These are phyloP conservation scores for Pilobolus umbonatus DNA, from an alignment of 192 early-diverging fungal genomes.

Conservation along the genomic window DNA sequence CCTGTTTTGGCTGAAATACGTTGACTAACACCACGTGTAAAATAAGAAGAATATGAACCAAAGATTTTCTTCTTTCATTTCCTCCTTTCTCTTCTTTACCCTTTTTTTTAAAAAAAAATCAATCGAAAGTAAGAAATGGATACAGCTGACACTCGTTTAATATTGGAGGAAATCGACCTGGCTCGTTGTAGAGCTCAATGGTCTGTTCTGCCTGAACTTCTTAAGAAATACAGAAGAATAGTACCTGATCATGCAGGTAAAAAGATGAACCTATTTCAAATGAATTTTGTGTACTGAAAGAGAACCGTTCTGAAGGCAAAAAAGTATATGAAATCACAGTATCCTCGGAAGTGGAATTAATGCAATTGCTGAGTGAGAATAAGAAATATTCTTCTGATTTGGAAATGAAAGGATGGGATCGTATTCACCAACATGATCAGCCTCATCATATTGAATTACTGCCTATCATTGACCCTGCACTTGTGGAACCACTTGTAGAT, in stretches of 20 bases:
- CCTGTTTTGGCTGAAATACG: conserved; percentile 13
- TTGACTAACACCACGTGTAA: conserved; percentile 10
- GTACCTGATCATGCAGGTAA: conserved; percentile 47
- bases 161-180: conserved; percentile 8
- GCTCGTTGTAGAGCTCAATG: conserved; percentile 27
- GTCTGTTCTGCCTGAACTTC: conserved; percentile 38
- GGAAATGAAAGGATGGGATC: conserved; percentile 9
- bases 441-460: neutral
- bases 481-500: too few species aligned
- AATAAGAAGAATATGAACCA: conserved; percentile 1
- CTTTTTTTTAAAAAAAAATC: neutral
- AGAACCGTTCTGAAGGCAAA: neutral
- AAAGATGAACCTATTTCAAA: neutral
- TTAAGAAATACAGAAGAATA: conserved; percentile 44
- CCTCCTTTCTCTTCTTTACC: neutral
- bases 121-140: neutral
- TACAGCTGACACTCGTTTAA: neutral
- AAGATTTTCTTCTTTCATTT: neutral
- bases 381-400: neutral
- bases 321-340: conserved; percentile 10
- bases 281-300: neutral
- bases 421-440: conserved; percentile 12
- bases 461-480: neutral
- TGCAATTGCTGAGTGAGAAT: neutral
- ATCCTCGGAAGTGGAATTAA: conserved; percentile 10